A percentile compares a stretch with the other conserved stretches of the same genome.
Conservation (phyloP, 208 protist species). For the Borovskyia barvae region DNA sequence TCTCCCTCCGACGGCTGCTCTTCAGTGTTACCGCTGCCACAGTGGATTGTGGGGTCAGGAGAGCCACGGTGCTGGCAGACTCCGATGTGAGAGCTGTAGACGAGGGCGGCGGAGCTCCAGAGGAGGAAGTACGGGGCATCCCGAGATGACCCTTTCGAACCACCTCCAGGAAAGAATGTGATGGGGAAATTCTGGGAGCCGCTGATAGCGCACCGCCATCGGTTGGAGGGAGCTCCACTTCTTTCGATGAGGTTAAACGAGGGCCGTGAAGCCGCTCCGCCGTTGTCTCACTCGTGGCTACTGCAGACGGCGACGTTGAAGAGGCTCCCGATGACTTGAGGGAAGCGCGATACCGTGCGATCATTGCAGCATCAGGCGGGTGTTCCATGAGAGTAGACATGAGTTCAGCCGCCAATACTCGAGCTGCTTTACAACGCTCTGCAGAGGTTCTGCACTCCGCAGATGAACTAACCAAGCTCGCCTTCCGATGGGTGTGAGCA, state of each 20-base stretch:
- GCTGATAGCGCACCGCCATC: neutral
- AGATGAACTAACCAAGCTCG: too few relatives aligned
- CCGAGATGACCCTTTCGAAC: constrained; percentile 11
- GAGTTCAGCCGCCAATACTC: constrained; percentile 47
- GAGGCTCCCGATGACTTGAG: neutral
- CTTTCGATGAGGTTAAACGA: neutral
- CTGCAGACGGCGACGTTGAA: neutral
- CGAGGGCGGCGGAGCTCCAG: neutral
- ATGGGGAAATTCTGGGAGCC: neutral
- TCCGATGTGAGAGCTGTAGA: too few relatives aligned
- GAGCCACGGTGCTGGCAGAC: too few relatives aligned
- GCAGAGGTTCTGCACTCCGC: neutral
- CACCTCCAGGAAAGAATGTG: constrained; percentile 17
- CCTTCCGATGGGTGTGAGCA: too few relatives aligned
- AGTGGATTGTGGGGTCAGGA: too few relatives aligned
- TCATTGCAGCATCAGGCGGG: constrained; percentile 24
- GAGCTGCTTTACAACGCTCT: constrained; percentile 36
- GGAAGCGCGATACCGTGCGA: constrained; percentile 21
- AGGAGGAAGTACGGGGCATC: neutral
- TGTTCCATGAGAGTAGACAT: constrained; percentile 49
- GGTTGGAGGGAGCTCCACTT: neutral
- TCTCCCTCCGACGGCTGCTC: too few relatives aligned
- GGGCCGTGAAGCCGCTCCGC: too few relatives aligned
- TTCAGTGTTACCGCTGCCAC: too few relatives aligned
- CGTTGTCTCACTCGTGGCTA: neutral